Evolutionary conservation across 169 alveolate genomes (phyloP).

Genomic region (Cryptosporidium andersoni): DNA sequence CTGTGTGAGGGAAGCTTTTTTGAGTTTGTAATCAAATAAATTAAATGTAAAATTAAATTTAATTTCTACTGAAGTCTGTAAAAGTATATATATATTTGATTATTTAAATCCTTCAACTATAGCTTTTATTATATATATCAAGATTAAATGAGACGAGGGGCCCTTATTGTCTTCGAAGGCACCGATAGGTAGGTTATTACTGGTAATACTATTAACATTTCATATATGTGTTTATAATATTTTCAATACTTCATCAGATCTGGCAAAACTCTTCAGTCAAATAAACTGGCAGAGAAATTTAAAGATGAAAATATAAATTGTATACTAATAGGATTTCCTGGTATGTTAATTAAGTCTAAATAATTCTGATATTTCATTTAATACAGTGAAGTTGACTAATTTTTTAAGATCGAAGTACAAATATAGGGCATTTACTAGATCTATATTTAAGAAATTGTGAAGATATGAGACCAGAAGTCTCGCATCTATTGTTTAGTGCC

Average conservation of each 20-base stretch:
- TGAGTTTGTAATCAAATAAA: no score
- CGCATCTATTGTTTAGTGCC: conserved; percentile 92
- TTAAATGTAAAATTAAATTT: no score
- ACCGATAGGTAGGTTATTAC: conserved; percentile 84
- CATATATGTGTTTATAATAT: not conserved
- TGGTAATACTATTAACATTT: not conserved
- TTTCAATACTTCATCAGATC: conserved; percentile 76
- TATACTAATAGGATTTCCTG: conserved; percentile 80
- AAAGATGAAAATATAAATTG: conserved; percentile 74
- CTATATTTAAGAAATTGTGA: conserved; percentile 81
- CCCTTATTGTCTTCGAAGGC: conserved; percentile 93
- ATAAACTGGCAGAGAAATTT: conserved; percentile 77
- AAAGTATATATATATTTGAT: no score
- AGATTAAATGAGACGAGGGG: conserved; percentile 78
- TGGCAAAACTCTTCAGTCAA: conserved; percentile 90
- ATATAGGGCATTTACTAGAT: conserved; percentile 84
- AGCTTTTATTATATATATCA: not conserved
- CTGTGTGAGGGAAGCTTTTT: no score
- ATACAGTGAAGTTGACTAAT: not conserved
- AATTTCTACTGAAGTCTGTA: no score
- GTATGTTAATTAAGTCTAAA: conserved; percentile 72
- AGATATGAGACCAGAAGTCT: conserved; percentile 83
- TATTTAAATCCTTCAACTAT: not conserved
- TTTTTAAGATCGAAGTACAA: conserved; percentile 37
- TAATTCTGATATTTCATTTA: not conserved